These are phyloP conservation scores for Pachysandra terminalis DNA, from an alignment of 164 flowering plant species.

Conservation along the genomic window DNA sequence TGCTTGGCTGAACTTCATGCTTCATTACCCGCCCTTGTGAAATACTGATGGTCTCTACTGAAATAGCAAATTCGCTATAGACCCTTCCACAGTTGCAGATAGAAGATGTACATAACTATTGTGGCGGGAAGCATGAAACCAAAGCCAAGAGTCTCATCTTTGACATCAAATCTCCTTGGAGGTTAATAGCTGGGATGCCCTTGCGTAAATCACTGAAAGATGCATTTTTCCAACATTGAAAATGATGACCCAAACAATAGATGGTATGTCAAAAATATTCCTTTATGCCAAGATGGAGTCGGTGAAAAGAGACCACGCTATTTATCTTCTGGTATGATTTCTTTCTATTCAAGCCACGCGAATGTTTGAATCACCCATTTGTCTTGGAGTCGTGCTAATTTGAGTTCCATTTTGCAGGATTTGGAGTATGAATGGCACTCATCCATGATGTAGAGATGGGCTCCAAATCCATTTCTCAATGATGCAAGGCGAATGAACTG, in stretches of 20 bases:
- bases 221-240: neutral
- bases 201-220: slow-evolving; percentile 9
- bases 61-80: neutral
- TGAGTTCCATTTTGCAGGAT: neutral
- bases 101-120: neutral
- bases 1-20: slow-evolving; percentile 84
- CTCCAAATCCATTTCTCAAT: too few relatives aligned
- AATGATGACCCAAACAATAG: neutral
- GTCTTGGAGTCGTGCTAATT: neutral
- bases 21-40: slow-evolving; percentile 77
- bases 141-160: neutral
- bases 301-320: neutral
- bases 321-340: slow-evolving; percentile 3
- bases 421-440: neutral
- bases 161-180: slow-evolving; percentile 1
- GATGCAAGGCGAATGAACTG: too few relatives aligned
- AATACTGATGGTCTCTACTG: slow-evolving; percentile 42
- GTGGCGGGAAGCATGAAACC: neutral
- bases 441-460: too few relatives aligned
- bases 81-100: neutral
- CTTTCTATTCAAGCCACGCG: neutral
- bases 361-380: neutral
- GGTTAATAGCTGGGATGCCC: slow-evolving; percentile 11
- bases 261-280: neutral
- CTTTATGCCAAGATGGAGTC: too few relatives aligned